Evolutionary conservation across 352 stramenopile species (phyloP).

Genomic region (Phytophthora chlamydospora): DNA sequence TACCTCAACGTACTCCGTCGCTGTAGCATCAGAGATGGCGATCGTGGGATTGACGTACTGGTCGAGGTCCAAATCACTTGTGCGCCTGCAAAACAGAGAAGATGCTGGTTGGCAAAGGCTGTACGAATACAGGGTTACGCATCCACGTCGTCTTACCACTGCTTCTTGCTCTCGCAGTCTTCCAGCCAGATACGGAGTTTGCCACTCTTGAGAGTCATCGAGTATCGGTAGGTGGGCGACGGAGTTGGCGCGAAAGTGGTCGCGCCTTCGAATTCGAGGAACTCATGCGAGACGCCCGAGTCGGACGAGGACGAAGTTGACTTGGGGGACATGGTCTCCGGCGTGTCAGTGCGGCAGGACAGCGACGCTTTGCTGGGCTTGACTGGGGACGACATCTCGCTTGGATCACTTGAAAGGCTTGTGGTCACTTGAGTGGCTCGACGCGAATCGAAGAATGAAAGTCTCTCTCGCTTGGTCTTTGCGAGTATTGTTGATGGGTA

Average conservation of each 20-base stretch:
- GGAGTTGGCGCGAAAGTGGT: neutral
- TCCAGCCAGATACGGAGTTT: conserved; percentile 6
- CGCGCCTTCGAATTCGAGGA: conserved; percentile 8
- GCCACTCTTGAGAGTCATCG: neutral
- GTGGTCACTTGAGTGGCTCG: neutral
- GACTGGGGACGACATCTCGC: neutral
- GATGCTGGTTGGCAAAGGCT: too few species aligned
- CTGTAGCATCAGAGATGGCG: too few species aligned
- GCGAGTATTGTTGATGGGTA: too few species aligned
- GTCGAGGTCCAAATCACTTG: too few species aligned
- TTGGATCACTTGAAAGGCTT: too few species aligned
- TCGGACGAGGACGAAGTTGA: conserved; percentile 6
- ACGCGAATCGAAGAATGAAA: conserved; percentile 7
- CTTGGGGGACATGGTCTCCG: conserved; percentile 8
- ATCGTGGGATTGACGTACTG: too few species aligned
- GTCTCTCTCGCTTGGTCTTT: too few species aligned
- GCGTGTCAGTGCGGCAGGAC: neutral
- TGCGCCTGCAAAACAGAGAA: too few species aligned
- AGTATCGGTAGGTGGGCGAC: neutral
- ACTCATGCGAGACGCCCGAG: neutral
- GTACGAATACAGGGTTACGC: too few species aligned
- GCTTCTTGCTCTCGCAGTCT: conserved; percentile 1
- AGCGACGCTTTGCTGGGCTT: too few species aligned
- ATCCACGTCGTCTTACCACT: too few species aligned
- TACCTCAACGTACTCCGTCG: too few species aligned